Conservation (phyloP, 768 basidiomycete genomes). For the Lactarius deliciosus region DNA sequence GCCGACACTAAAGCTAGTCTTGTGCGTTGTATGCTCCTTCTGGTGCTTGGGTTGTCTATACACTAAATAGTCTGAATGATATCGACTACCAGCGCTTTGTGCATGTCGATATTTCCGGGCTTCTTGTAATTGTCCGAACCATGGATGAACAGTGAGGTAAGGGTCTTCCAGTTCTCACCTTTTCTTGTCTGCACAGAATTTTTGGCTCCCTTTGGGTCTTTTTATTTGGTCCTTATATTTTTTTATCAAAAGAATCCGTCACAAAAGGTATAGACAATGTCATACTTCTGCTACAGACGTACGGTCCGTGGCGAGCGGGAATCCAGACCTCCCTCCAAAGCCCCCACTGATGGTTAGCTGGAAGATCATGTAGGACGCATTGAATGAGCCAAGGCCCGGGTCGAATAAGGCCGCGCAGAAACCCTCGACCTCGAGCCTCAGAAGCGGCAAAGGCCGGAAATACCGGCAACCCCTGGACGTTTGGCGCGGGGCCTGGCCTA, state of each 20-base stretch:
- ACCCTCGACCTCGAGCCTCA: too few relatives aligned
- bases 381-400: neutral
- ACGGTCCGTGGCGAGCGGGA: neutral
- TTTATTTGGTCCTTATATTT: too few relatives aligned
- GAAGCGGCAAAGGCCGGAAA: neutral
- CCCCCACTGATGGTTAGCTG: neutral
- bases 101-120: too few relatives aligned
- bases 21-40: neutral
- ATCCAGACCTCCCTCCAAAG: neutral
- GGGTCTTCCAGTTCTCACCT: neutral
- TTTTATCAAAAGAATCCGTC: too few relatives aligned
- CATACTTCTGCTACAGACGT: neutral
- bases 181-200: neutral
- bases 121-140: constrained; percentile 39
- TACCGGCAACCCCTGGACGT: neutral
- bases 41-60: neutral
- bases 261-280: too few relatives aligned
- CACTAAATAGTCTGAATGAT: neutral
- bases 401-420: neutral
- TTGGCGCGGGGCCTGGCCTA: neutral
- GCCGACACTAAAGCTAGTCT: neutral
- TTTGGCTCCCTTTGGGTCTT: neutral
- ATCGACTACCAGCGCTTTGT: too few relatives aligned
- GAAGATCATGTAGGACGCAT: neutral
- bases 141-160: neutral